These are phyloP conservation scores for Suillus subluteus DNA, from an alignment of 768 basidiomycete species.

Conservation along the genomic window DNA sequence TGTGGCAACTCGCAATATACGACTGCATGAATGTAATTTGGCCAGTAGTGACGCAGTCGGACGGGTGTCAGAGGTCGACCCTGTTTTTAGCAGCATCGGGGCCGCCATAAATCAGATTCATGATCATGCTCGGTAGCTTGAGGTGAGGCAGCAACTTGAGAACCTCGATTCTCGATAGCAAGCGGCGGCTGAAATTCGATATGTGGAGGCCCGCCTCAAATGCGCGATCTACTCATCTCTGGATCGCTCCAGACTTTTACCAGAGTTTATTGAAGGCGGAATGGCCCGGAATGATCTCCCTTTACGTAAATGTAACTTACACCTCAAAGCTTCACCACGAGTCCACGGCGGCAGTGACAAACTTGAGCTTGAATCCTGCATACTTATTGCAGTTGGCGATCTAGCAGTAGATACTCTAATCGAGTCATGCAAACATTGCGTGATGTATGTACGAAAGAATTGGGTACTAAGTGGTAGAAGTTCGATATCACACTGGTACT, in stretches of 20 bases:
- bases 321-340: too few relatives aligned
- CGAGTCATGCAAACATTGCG: background rate
- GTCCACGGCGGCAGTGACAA: too few relatives aligned
- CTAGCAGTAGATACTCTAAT: background rate
- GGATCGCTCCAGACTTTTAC: background rate
- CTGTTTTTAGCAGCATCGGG: background rate
- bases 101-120: background rate
- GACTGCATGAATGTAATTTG: background rate
- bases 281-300: background rate
- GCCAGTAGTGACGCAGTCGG: background rate
- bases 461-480: background rate
- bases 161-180: background rate
- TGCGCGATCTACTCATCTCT: background rate
- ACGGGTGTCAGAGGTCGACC: background rate
- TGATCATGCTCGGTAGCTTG: background rate
- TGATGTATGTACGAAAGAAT: background rate
- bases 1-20: background rate
- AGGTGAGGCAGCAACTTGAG: background rate
- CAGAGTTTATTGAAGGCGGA: background rate
- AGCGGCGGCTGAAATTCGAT: background rate
- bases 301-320: too few relatives aligned
- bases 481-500: background rate
- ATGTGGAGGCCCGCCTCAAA: background rate
- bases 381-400: background rate
- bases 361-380: background rate